Conservation (phyloP, 1,139 yeast species). For the Yamadazyma triangularis region DNA sequence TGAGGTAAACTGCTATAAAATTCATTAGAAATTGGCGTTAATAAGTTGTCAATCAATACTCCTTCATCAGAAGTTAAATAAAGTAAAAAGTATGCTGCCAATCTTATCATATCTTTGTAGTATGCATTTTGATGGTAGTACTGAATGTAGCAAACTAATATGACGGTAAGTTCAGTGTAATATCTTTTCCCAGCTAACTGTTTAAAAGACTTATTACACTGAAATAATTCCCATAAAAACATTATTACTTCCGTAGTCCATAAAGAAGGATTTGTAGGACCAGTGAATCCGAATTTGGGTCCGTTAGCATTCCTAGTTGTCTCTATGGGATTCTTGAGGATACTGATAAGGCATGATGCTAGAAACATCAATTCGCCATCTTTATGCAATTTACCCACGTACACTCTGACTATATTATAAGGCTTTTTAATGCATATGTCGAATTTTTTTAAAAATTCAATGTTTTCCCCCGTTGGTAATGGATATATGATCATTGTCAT, state of each 20-base stretch:
- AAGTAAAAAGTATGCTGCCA: slow-evolving; percentile 57
- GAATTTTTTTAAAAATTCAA: slow-evolving; percentile 40
- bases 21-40: slow-evolving; percentile 32
- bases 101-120: slow-evolving; percentile 48
- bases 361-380: slow-evolving; percentile 50
- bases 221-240: slow-evolving; percentile 72
- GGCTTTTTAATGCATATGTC: slow-evolving; percentile 31
- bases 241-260: slow-evolving; percentile 56
- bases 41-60: slow-evolving; percentile 33
- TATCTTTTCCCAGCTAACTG: slow-evolving; percentile 43
- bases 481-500: slow-evolving; percentile 63
- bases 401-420: slow-evolving; percentile 46
- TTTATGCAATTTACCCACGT: slow-evolving; percentile 50
- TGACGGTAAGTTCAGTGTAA: slow-evolving; percentile 51
- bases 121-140: slow-evolving; percentile 28
- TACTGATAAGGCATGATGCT: slow-evolving; percentile 40
- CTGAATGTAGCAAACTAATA: slow-evolving; percentile 54
- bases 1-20: slow-evolving; percentile 47
- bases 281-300: slow-evolving; percentile 3
- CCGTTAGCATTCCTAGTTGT: slow-evolving; percentile 1
- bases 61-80: slow-evolving; percentile 52
- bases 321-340: slow-evolving; percentile 42
- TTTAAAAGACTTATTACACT: slow-evolving; percentile 59
- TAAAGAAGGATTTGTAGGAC: slow-evolving; percentile 31
- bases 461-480: slow-evolving; percentile 38